Conservation (phyloP, 306 rosid genomes). For the Begonia masoniana region DNA sequence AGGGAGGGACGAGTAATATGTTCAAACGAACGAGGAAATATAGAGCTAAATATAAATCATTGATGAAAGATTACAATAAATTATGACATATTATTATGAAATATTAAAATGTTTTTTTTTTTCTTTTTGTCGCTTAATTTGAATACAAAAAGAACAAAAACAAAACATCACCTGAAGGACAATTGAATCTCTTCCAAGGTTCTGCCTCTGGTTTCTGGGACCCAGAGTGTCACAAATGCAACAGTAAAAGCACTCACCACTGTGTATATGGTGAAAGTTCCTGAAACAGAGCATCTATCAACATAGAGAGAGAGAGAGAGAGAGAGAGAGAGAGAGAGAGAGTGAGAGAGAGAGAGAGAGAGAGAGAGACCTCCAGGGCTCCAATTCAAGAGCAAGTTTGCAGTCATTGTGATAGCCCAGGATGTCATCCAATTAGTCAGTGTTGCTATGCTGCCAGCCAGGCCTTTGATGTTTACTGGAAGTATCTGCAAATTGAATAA, state of each 20-base stretch:
- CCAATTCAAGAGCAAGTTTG: slow-evolving; percentile 69
- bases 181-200: slow-evolving; percentile 73
- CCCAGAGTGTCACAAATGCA: slow-evolving; percentile 39
- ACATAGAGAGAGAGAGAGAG: background rate
- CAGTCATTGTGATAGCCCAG: slow-evolving; percentile 57
- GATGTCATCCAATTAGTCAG: slow-evolving; percentile 54
- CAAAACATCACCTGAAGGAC: slow-evolving; percentile 38
- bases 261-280: slow-evolving; percentile 51
- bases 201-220: slow-evolving; percentile 84
- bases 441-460: slow-evolving; percentile 70
- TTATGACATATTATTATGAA: too few species aligned
- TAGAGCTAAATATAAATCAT: too few species aligned
- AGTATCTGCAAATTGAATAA: slow-evolving; percentile 39
- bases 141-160: slow-evolving; percentile 6
- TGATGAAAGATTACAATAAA: too few species aligned
- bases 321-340: background rate
- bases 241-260: slow-evolving; percentile 39
- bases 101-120: too few species aligned
- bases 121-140: background rate
- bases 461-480: slow-evolving; percentile 67
- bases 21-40: too few species aligned
- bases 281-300: slow-evolving; percentile 16
- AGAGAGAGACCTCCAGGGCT: slow-evolving; percentile 45
- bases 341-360: slow-evolving; percentile 3
- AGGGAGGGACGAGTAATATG: too few species aligned